Evolutionary conservation across 306 rosid species (phyloP).

Genomic region (Cucumis cinereus): DNA sequence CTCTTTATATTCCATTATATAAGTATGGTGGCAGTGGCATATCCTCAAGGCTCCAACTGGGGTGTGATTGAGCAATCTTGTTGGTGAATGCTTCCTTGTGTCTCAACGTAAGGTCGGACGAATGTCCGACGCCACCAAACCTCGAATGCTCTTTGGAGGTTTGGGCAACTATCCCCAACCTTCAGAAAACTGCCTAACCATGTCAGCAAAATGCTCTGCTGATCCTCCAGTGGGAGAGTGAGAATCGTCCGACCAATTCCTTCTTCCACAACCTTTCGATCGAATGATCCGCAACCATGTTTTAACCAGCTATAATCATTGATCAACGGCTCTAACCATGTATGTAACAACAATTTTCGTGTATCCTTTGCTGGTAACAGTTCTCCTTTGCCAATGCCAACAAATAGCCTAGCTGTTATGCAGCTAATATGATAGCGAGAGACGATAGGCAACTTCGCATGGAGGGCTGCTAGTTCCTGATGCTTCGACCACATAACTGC

Average conservation of each 20-base stretch:
- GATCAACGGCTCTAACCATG: conserved; percentile 89
- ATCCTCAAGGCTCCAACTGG: conserved; percentile 9
- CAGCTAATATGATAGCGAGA: conserved; percentile 68
- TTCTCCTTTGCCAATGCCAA: conserved; percentile 82
- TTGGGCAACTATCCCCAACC: conserved; percentile 82
- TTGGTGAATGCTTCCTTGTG: conserved; percentile 31
- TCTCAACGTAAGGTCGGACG: conserved; percentile 48
- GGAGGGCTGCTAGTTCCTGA: conserved; percentile 63
- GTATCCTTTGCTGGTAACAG: conserved; percentile 62
- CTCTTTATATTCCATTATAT: neutral
- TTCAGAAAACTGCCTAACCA: conserved; percentile 79
- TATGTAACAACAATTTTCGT: conserved; percentile 49
- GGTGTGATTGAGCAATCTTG: conserved; percentile 30
- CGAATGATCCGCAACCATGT: conserved; percentile 72
- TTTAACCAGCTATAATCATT: conserved; percentile 81
- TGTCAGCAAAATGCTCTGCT: conserved; percentile 69
- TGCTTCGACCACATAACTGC: conserved; percentile 70
- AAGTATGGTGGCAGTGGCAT: neutral
- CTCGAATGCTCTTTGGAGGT: conserved; percentile 85
- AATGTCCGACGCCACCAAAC: conserved; percentile 97
- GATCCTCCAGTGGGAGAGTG: conserved; percentile 85
- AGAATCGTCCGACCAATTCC: conserved; percentile 92
- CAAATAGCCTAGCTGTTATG: conserved; percentile 62
- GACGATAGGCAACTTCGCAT: conserved; percentile 40
- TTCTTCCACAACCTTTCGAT: conserved; percentile 80